These are phyloP conservation scores for Gymnopus androsaceus DNA, from an alignment of 1,284 basidiomycete species.

Conservation along the genomic window DNA sequence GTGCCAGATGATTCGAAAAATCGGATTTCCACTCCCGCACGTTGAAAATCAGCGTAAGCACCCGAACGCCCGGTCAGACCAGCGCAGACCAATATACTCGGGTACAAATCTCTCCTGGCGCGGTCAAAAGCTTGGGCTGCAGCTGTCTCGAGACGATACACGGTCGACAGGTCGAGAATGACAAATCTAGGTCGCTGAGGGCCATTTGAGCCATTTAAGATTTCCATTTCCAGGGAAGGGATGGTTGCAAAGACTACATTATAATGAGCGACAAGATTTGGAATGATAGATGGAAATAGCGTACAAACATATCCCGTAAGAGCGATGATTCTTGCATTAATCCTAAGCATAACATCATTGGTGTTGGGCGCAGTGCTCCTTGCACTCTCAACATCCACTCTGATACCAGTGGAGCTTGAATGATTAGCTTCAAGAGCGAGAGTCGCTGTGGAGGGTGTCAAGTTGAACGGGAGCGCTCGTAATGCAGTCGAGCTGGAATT, in stretches of 20 bases:
- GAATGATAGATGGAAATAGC: background rate
- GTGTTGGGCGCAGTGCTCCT: constrained; percentile 3
- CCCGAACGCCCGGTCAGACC: background rate
- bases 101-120: background rate
- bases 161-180: constrained; percentile 18
- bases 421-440: no score
- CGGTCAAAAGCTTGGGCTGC: constrained; percentile 11
- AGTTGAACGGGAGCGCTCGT: no score
- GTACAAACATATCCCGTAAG: constrained; percentile 25
- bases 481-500: no score
- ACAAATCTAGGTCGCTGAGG: background rate
- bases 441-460: no score
- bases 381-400: constrained; percentile 7
- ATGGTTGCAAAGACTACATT: constrained; percentile 22
- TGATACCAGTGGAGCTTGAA: no score
- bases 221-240: constrained; percentile 16
- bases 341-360: no score
- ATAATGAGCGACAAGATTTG: background rate
- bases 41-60: background rate
- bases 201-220: constrained; percentile 1
- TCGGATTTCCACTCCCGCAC: background rate
- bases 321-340: constrained; percentile 14
- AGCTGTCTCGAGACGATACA: constrained; percentile 21
- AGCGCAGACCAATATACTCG: background rate
- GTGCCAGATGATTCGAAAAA: background rate